Percentiles rank a stretch among this genome's conserved stretches.
phyloP scores from a whole-genome alignment of 805 yeast species.

The Cyberlindnera japonica region DNA sequence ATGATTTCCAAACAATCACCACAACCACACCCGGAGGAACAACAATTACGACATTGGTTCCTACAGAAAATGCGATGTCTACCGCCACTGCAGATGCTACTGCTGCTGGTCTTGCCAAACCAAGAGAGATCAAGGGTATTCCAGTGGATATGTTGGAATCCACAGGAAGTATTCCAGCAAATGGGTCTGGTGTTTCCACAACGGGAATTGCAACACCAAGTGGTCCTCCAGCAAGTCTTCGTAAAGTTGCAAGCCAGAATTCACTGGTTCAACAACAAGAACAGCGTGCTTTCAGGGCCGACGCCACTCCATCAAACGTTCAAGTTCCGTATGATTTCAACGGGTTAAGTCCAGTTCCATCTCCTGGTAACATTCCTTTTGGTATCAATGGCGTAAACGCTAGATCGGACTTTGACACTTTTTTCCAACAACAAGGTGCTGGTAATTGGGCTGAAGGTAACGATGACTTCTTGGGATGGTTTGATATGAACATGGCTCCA shows the following conservation, averaged over 20 bases:
- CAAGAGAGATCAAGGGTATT: constrained; percentile 63
- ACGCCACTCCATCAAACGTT: background rate
- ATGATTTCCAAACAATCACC: constrained; percentile 80
- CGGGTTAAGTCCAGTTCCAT: constrained; percentile 12
- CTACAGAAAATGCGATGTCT: constrained; percentile 72
- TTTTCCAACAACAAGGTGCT: constrained; percentile 76
- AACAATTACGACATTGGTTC: constrained; percentile 82
- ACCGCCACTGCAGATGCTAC: constrained; percentile 55
- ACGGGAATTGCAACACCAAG: constrained; percentile 1
- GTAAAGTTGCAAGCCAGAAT: constrained; percentile 21
- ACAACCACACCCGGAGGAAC: constrained; percentile 92
- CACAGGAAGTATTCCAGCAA: constrained; percentile 57
- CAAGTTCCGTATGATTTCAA: constrained; percentile 18
- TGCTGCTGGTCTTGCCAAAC: constrained; percentile 51
- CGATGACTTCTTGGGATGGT: constrained; percentile 93
- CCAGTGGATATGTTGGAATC: constrained; percentile 73
- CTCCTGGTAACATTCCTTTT: constrained; percentile 12
- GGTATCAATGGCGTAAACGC: constrained; percentile 12
- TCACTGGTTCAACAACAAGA: constrained; percentile 10
- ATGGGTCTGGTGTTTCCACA: background rate
- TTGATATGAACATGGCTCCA: constrained; percentile 74
- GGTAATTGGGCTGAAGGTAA: constrained; percentile 80
- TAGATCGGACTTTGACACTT: constrained; percentile 44
- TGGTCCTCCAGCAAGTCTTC: constrained; percentile 9
- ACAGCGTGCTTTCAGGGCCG: background rate